A percentile compares a stretch with the other conserved stretches of the same genome.
Conservation (phyloP, 192 early-diverging fungal species). For the Allomyces arbusculus region DNA sequence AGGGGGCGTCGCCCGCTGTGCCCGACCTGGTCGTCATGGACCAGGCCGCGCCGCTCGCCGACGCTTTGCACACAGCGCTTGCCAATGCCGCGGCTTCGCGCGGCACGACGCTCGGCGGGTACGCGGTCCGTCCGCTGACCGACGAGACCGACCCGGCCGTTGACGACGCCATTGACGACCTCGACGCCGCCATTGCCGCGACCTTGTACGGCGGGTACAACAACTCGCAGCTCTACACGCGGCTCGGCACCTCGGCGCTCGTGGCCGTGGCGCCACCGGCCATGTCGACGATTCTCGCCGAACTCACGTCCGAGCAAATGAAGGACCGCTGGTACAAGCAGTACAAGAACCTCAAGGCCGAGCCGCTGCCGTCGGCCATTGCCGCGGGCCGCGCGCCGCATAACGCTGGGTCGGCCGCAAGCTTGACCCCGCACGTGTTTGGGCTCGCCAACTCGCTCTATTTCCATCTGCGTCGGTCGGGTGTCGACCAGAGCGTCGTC, state of each 20-base stretch:
- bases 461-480: constrained; percentile 66
- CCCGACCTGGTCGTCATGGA: too few relatives aligned
- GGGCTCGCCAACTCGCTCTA: constrained; percentile 67
- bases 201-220: not conserved
- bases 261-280: not conserved
- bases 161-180: not conserved
- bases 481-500: constrained; percentile 72
- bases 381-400: not conserved
- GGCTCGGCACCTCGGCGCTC: not conserved
- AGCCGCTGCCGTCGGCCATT: not conserved
- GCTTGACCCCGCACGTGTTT: constrained; percentile 58
- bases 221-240: not conserved
- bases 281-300: not conserved
- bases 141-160: not conserved
- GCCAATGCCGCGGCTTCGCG: too few relatives aligned
- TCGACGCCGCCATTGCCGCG: not conserved
- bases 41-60: too few relatives aligned
- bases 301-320: not conserved
- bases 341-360: not conserved
- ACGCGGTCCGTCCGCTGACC: too few relatives aligned
- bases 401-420: constrained; percentile 1
- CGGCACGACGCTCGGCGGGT: too few relatives aligned
- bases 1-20: too few relatives aligned
- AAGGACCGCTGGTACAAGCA: not conserved
- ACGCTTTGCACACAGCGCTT: too few relatives aligned